phyloP scores from a whole-genome alignment of 768 basidiomycete genomes.

The Phylloporus sp. region DNA sequence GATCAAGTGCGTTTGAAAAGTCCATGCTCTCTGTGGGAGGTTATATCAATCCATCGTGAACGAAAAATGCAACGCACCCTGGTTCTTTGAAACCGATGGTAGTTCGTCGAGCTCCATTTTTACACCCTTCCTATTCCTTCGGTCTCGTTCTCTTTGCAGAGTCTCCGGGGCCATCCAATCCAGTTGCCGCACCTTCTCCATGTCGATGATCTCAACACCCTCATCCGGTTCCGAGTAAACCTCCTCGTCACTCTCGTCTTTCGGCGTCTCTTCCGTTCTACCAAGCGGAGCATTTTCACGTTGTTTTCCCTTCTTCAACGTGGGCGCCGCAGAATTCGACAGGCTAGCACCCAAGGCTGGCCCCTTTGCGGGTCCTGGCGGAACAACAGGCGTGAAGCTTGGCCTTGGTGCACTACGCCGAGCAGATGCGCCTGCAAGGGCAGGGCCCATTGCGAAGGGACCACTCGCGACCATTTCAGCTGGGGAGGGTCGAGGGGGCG shows the following conservation, averaged over 20 bases:
- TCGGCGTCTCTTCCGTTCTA: constrained; percentile 27
- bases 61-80: constrained; percentile 27
- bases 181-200: constrained; percentile 70
- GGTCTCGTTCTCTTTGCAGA: constrained; percentile 46
- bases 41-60: constrained; percentile 4
- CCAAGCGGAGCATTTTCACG: constrained; percentile 22
- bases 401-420: constrained; percentile 50
- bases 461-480: constrained; percentile 81
- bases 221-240: constrained; percentile 84
- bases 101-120: constrained; percentile 46
- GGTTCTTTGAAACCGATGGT: constrained; percentile 24
- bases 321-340: constrained; percentile 45
- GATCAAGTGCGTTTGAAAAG: constrained; percentile 55
- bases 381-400: constrained; percentile 48
- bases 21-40: constrained; percentile 32
- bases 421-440: constrained; percentile 53
- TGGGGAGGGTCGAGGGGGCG: constrained; percentile 42
- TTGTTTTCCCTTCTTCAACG: constrained; percentile 43
- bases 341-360: constrained; percentile 45
- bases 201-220: constrained; percentile 81
- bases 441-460: constrained; percentile 83
- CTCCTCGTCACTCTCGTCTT: constrained; percentile 50
- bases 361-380: constrained; percentile 34
- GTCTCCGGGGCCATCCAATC: constrained; percentile 89
- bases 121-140: constrained; percentile 32